Conservation (phyloP, 139 green algal species). For the Coelastrella sp. region DNA sequence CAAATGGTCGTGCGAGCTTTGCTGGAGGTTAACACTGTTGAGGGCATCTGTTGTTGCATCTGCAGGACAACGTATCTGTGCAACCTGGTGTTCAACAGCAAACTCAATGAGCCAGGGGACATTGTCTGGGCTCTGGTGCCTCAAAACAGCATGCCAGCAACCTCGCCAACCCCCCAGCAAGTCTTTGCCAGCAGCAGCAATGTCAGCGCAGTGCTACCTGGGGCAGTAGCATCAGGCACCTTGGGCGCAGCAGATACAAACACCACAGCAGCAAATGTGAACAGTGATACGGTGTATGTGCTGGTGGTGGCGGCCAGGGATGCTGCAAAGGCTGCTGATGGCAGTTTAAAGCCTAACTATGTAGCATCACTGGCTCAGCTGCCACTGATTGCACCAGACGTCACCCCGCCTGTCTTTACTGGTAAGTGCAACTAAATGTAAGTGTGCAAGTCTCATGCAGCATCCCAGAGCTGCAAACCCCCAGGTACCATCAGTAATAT, state of each 20-base stretch:
- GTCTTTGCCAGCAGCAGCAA: not conserved
- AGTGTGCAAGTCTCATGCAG: not conserved
- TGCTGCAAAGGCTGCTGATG: not conserved
- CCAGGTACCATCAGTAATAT: too few species aligned
- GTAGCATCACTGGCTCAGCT: not conserved
- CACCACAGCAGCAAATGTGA: not conserved
- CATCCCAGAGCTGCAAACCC: too few species aligned
- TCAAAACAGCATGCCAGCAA: not conserved
- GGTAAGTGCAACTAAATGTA: not conserved
- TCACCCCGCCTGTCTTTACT: slow-evolving; percentile 52
- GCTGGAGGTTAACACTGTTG: too few species aligned
- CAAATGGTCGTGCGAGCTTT: too few species aligned
- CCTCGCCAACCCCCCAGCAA: not conserved
- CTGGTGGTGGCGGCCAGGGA: slow-evolving; percentile 47
- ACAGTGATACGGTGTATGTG: slow-evolving; percentile 33
- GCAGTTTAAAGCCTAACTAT: slow-evolving; percentile 33
- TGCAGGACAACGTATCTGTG: slow-evolving; percentile 46
- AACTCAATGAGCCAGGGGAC: slow-evolving; percentile 41
- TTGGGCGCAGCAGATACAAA: not conserved
- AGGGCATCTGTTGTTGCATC: too few species aligned
- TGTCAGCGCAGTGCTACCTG: not conserved
- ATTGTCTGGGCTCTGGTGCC: slow-evolving; percentile 26
- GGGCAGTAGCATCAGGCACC: not conserved
- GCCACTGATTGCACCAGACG: slow-evolving; percentile 43
- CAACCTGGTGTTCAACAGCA: slow-evolving; percentile 25